A percentile compares a stretch with the other conserved stretches of the same genome.
Conservation (phyloP, 371 early-diverging fungal species). For the Dichotomocladium elegans region DNA sequence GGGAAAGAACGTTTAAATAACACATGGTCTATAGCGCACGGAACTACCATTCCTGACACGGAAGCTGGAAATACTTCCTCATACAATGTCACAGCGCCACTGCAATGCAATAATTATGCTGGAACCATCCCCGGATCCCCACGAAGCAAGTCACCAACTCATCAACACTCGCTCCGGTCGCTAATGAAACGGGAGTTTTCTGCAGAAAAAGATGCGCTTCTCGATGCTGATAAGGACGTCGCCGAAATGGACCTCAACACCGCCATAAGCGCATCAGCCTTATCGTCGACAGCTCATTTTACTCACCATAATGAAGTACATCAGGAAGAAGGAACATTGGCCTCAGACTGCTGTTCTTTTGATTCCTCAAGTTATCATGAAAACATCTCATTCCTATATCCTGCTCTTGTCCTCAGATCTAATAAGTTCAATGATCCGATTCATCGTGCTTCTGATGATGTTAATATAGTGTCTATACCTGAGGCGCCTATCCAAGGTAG, state of each 20-base stretch:
- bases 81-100: too few relatives aligned
- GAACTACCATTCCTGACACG: too few relatives aligned
- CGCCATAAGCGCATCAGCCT: too few relatives aligned
- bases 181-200: conserved; percentile 28
- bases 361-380: too few relatives aligned
- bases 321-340: not conserved
- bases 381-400: not conserved
- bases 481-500: not conserved
- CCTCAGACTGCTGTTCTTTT: too few relatives aligned
- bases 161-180: conserved; percentile 29
- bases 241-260: conserved; percentile 33
- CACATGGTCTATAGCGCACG: too few relatives aligned
- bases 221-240: conserved; percentile 36
- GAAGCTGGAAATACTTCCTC: too few relatives aligned
- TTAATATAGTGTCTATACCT: not conserved
- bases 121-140: too few relatives aligned
- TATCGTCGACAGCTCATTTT: too few relatives aligned
- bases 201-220: conserved; percentile 11
- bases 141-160: conserved; percentile 16
- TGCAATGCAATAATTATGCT: too few relatives aligned
- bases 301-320: not conserved
- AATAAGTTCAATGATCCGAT: not conserved
- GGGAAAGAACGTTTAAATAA: too few relatives aligned
- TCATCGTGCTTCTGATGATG: not conserved
- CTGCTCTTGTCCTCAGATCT: not conserved